These are phyloP conservation scores for Cytospora paraplurivora DNA, from an alignment of 2,329 filamentous ascomycete genomes.

Conservation along the genomic window DNA sequence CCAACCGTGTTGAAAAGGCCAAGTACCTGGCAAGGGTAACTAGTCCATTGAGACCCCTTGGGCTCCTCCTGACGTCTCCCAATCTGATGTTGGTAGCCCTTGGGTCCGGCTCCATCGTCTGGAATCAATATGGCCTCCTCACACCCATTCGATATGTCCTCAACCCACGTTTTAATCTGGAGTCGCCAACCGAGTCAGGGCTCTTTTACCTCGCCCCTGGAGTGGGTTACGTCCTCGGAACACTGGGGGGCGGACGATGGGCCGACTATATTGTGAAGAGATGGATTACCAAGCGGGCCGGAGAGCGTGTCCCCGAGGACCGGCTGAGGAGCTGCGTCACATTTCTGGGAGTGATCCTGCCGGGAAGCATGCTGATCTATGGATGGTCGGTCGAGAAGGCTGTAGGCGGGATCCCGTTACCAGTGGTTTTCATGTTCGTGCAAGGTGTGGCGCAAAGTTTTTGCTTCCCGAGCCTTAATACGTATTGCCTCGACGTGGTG, in stretches of 20 bases:
- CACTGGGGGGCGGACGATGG: slow-evolving; percentile 67
- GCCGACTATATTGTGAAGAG: slow-evolving; percentile 64
- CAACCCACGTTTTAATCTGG: slow-evolving; percentile 68
- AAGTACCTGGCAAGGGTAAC: slow-evolving; percentile 16
- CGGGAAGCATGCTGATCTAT: slow-evolving; percentile 68
- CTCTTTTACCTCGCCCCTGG: slow-evolving; percentile 73
- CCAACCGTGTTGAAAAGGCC: slow-evolving; percentile 3
- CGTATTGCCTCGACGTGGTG: slow-evolving; percentile 82
- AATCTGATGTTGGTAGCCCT: slow-evolving; percentile 57
- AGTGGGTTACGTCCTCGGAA: slow-evolving; percentile 65
- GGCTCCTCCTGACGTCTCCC: slow-evolving; percentile 11
- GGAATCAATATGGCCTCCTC: slow-evolving; percentile 71
- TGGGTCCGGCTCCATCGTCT: slow-evolving; percentile 62
- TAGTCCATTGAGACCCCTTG: slow-evolving; percentile 7
- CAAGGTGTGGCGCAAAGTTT: slow-evolving; percentile 70
- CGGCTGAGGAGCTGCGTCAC: slow-evolving; percentile 62
- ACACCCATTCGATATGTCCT: slow-evolving; percentile 71
- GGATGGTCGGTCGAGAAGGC: slow-evolving; percentile 54
- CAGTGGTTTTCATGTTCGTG: slow-evolving; percentile 67
- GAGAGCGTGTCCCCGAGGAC: slow-evolving; percentile 68
- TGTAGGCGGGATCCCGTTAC: slow-evolving; percentile 50
- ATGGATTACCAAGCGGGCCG: slow-evolving; percentile 55
- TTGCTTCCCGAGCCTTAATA: slow-evolving; percentile 69
- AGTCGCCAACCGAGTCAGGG: slow-evolving; percentile 63
- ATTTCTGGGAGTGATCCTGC: slow-evolving; percentile 61